Percentiles rank a stretch among this genome's conserved stretches.
Conservation (phyloP, 768 basidiomycete species). For the Chalciporus pseudorubinellus region DNA sequence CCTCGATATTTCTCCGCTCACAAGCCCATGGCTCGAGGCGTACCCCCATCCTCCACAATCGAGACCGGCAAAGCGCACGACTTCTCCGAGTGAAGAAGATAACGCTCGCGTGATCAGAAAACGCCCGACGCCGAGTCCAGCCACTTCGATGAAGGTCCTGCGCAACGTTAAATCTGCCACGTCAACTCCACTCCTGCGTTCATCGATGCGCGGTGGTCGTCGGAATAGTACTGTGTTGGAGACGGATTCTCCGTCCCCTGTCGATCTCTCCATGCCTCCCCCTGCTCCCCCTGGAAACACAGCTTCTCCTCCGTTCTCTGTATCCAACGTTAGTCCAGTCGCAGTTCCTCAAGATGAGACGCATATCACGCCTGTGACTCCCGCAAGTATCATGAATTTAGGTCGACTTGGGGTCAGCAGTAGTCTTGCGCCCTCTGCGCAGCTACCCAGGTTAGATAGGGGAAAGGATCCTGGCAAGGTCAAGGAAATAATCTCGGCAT, state of each 20-base stretch:
- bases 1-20: constrained; percentile 74
- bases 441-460: constrained; percentile 20
- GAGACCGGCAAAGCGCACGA: constrained; percentile 47
- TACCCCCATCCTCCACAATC: constrained; percentile 37
- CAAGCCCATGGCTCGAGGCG: constrained; percentile 78
- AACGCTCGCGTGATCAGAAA: constrained; percentile 45
- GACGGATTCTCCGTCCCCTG: constrained; percentile 76
- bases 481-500: constrained; percentile 23
- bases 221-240: constrained; percentile 43
- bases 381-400: constrained; percentile 91
- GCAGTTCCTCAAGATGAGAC: constrained; percentile 16
- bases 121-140: constrained; percentile 44
- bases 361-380: constrained; percentile 76
- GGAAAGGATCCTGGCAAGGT: constrained; percentile 30
- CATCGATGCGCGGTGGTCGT: constrained; percentile 36
- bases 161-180: constrained; percentile 47
- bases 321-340: background rate
- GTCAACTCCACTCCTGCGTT: constrained; percentile 57
- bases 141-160: constrained; percentile 21
- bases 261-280: constrained; percentile 87
- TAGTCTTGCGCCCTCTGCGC: constrained; percentile 35
- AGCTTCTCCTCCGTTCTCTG: constrained; percentile 16
- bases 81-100: constrained; percentile 59
- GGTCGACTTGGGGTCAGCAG: constrained; percentile 56
- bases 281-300: constrained; percentile 53